Evolutionary conservation across 2,329 filamentous ascomycete species (phyloP).

Genomic region (Sporothrix inflata): DNA sequence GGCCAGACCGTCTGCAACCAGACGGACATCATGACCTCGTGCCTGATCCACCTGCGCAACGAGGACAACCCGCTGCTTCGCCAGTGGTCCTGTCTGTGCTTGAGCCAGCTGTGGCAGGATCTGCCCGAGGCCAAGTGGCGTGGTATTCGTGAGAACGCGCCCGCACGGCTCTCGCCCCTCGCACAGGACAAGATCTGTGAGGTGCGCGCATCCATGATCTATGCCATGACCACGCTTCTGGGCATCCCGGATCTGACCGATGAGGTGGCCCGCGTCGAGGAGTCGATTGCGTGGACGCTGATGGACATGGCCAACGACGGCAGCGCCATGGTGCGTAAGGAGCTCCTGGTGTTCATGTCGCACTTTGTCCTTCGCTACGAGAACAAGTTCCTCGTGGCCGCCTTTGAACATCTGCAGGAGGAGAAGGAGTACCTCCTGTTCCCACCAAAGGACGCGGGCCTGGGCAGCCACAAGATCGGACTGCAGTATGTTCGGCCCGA

Average conservation of each 20-base stretch:
- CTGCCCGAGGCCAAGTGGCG: slow-evolving; percentile 93
- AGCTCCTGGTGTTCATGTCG: slow-evolving; percentile 91
- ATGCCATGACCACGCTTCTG: slow-evolving; percentile 91
- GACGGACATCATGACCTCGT: slow-evolving; percentile 87
- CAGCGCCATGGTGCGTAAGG: slow-evolving; percentile 90
- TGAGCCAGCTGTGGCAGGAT: slow-evolving; percentile 92
- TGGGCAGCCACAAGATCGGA: slow-evolving; percentile 61
- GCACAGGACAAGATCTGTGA: slow-evolving; percentile 87
- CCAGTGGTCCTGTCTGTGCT: slow-evolving; percentile 94
- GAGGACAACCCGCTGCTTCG: slow-evolving; percentile 84
- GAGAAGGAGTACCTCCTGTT: slow-evolving; percentile 71
- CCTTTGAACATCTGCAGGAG: slow-evolving; percentile 86
- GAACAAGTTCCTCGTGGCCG: slow-evolving; percentile 87
- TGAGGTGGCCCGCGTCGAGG: slow-evolving; percentile 87
- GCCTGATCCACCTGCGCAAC: slow-evolving; percentile 80
- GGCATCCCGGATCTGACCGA: slow-evolving; percentile 92
- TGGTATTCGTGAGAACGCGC: slow-evolving; percentile 86
- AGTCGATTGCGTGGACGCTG: slow-evolving; percentile 84
- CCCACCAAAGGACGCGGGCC: slow-evolving; percentile 50
- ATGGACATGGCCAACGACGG: slow-evolving; percentile 92
- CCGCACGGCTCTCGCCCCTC: slow-evolving; percentile 76
- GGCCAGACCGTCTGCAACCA: slow-evolving; percentile 91
- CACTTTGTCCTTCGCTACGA: slow-evolving; percentile 89
- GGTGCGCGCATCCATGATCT: slow-evolving; percentile 88
- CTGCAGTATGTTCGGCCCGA: slow-evolving; percentile 63